Base-by-base conservation (phyloP, 2,329 filamentous ascomycete species). In the Aspergillus novofumigatus region DNA sequence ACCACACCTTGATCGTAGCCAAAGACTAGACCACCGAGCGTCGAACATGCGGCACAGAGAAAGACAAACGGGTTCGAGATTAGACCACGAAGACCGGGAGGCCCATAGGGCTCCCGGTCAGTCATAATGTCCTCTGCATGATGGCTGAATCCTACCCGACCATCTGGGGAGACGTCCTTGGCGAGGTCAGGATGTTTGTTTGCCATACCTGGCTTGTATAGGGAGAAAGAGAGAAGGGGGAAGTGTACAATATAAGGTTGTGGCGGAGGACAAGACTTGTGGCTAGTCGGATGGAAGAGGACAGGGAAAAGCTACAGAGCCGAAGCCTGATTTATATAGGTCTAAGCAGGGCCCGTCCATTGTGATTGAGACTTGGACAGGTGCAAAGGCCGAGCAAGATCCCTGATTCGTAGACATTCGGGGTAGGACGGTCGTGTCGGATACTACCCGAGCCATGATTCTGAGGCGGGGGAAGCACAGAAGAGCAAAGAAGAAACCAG, bases 1-100 rank as follows among this genome's bases (percentile, higher is more conserved):
- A 77, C 72, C 17, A 77, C 75, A 38, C 75, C 73, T 53, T 76
- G 73, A 57, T 81, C 79, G 63, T 81, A 81, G 14, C 79, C 80
- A 51, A 81, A 82, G 1, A 81, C 62, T 42, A 82, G 69, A 35
- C 79, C 80, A 54, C 80, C 80, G 8, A 81, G 69, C 1, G 79
- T 80, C 2, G 78, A 78, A 60, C 81, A 81, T 2, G 75, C 74
- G 1, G 81, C 81, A 61, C 80, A 83, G 44, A 80, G 70, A 26
- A 79, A 72, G 47, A 82, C 80, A 65, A 81, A 83, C 17, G 71
- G 72, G 55, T 78, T 81, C 11, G 70, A 67, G 51, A 80, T 75
- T n/a, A 83, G 68, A 5, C 81, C 80, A 4, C 64, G 65, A 53
- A 83, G 73, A 3, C 79, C 80, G 63, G 66, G 56, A 11, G 67